phyloP scores from a whole-genome alignment of 2,329 filamentous ascomycete species.

The Hypomyces perniciosus region DNA sequence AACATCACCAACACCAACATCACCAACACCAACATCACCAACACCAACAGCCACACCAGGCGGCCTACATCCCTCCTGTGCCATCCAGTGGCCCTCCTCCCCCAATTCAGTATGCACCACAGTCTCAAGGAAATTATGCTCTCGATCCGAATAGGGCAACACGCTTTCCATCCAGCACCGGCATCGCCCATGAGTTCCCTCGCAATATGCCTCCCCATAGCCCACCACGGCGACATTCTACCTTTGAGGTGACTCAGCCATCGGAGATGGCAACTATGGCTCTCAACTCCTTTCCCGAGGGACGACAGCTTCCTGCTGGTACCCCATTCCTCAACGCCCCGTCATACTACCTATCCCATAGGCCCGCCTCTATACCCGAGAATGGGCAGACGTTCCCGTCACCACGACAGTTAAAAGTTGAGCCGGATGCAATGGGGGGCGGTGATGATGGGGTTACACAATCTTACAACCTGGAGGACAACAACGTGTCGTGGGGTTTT shows the following conservation, averaged over 20 bases:
- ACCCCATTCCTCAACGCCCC: constrained; percentile 11
- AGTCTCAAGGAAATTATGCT: constrained; percentile 17
- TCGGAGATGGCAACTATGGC: constrained; percentile 14
- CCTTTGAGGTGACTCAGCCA: constrained; percentile 15
- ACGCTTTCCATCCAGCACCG: constrained; percentile 14
- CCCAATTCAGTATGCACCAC: constrained; percentile 4
- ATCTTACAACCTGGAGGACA: constrained; percentile 2
- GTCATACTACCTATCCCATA: constrained; percentile 17
- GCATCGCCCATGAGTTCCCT: constrained; percentile 19
- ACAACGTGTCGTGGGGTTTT: not conserved
- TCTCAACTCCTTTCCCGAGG: constrained; percentile 12
- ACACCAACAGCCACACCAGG: not conserved
- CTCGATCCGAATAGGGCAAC: constrained; percentile 14
- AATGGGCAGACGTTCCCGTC: constrained; percentile 17
- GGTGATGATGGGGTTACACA: constrained; percentile 14
- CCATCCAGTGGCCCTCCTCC: not conserved
- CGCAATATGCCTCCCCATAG: constrained; percentile 20
- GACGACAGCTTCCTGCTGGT: constrained; percentile 3
- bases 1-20: not conserved
- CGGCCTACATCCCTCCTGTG: not conserved
- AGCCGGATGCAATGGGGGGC: constrained; percentile 11
- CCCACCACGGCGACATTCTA: constrained; percentile 16
- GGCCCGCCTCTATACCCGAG: constrained; percentile 9
- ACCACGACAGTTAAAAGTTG: constrained; percentile 16
- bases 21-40: no score